Percentiles rank a stretch among this genome's conserved stretches.
These are phyloP conservation scores for Nothophaeocryptopus gaeumannii DNA, from an alignment of 2,329 filamentous ascomycete species.

Conservation along the genomic window DNA sequence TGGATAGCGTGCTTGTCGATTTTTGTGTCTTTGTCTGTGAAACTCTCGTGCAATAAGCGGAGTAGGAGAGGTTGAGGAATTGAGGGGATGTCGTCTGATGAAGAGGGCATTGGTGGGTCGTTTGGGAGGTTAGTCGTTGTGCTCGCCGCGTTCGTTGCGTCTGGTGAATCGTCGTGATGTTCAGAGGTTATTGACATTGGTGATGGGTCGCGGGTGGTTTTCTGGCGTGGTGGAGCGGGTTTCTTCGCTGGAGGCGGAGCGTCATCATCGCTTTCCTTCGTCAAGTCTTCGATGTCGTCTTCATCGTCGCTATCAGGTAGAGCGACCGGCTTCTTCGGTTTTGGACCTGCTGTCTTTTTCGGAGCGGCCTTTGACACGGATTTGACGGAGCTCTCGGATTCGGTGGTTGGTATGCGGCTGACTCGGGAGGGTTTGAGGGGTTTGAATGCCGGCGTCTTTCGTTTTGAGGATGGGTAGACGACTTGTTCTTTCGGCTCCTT, in stretches of 20 bases:
- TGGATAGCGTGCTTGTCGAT: slow-evolving; percentile 75
- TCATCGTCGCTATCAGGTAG: slow-evolving; percentile 20
- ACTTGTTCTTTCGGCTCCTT: slow-evolving; percentile 35
- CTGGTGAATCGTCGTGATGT: slow-evolving; percentile 8
- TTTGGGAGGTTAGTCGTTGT: not conserved
- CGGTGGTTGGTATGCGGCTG: slow-evolving; percentile 48
- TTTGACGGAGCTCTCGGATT: slow-evolving; percentile 21
- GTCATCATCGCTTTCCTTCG: slow-evolving; percentile 13
- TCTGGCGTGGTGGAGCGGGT: not conserved
- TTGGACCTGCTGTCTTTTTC: slow-evolving; percentile 9
- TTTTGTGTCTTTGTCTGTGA: slow-evolving; percentile 66
- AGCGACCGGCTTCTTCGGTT: slow-evolving; percentile 4
- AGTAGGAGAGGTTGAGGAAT: slow-evolving; percentile 75
- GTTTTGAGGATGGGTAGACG: slow-evolving; percentile 34
- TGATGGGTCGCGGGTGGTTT: slow-evolving; percentile 13
- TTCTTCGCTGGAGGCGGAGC: slow-evolving; percentile 22
- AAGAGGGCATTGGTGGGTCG: slow-evolving; percentile 15
- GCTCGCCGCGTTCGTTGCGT: not conserved
- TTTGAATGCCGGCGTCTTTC: slow-evolving; percentile 34
- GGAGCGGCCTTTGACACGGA: slow-evolving; percentile 5
- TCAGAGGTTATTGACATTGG: slow-evolving; percentile 17
- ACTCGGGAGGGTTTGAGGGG: slow-evolving; percentile 31
- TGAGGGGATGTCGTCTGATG: slow-evolving; percentile 33
- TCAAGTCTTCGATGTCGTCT: slow-evolving; percentile 13
- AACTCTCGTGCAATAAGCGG: slow-evolving; percentile 74